Base-by-base conservation (phyloP, 805 yeast species). In the Sugiyamaella floridensis region DNA sequence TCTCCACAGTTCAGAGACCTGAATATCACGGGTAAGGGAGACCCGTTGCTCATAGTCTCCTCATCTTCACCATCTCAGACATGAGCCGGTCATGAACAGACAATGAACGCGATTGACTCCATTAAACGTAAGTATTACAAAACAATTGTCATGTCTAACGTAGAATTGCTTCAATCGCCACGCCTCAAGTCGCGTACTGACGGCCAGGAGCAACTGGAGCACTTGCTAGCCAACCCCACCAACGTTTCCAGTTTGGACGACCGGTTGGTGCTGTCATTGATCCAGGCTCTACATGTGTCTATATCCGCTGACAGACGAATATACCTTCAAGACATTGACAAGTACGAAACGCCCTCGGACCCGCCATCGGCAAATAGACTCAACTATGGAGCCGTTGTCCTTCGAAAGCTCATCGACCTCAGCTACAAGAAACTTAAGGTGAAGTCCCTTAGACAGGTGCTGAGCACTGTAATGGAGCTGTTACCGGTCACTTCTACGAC, bases 141-240 rank as follows among this genome's bases (percentile, higher is more conserved):
- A 32, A 22, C 28, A 32, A 4, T 8, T 32, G n/a, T 14, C 37
- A 32, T 11, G 8, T 11, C 37, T 32, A 32, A 32, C 37, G 12
- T 44, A 49, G 55, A 43, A 29, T 22, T 32, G 16, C 52, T 51
- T 11, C 40, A 19, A 11, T 51, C 55, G 18, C 16, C 40, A 15
- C 41, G 43, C 20, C 16, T 41, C 19, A 47, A 29, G 48, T 19
- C 44, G 26, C 37, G 52, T 12, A 15, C 40, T 10, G 16, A n/a
- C 4, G 55, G 52, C 10, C 28, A 41, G 34, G 45, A 20, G 18
- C 55, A 51, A 14, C 29, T 51, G 44, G 26, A 43, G 29, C 43
- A 51, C n/a, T 48, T 29, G 14, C 43, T 51, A 7, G 19, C 26
- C 6, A 41, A 51, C 37, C 18, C 16, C 16, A 48, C 20, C 8